phyloP scores from a whole-genome alignment of 805 yeast genomes.

The Yarrowia keelungensis region DNA sequence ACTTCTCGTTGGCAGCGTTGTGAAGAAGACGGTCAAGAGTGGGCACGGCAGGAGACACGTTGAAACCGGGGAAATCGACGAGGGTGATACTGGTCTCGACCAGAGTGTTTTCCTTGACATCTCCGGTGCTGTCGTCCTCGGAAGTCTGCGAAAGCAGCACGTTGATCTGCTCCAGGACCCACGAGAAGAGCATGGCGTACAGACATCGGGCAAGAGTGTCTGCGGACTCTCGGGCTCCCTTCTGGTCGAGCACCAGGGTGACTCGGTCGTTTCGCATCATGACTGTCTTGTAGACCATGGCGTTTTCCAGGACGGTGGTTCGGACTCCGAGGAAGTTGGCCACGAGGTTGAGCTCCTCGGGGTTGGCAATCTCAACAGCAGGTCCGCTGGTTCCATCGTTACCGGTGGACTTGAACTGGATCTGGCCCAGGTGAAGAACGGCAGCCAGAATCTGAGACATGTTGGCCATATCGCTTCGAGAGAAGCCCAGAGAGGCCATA shows the following conservation, averaged over 20 bases:
- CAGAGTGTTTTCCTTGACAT: slow-evolving; percentile 35
- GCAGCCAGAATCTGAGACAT: slow-evolving; percentile 59
- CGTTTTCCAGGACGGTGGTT: slow-evolving; percentile 50
- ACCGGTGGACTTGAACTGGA: slow-evolving; percentile 49
- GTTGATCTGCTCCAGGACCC: slow-evolving; percentile 53
- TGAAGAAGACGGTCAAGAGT: slow-evolving; percentile 52
- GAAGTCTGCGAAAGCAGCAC: slow-evolving; percentile 46
- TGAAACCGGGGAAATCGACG: slow-evolving; percentile 55
- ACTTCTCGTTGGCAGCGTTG: slow-evolving; percentile 54
- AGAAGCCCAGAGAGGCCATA: slow-evolving; percentile 58
- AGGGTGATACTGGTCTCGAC: slow-evolving; percentile 51
- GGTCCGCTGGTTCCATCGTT: slow-evolving; percentile 50
- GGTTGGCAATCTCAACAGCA: slow-evolving; percentile 51
- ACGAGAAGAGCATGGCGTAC: slow-evolving; percentile 52
- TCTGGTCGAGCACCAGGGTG: slow-evolving; percentile 52
- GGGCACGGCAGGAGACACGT: slow-evolving; percentile 48
- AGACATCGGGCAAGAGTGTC: slow-evolving; percentile 54
- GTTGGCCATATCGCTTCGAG: slow-evolving; percentile 56
- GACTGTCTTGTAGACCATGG: slow-evolving; percentile 52
- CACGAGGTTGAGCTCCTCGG: slow-evolving; percentile 49
- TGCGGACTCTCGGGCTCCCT: slow-evolving; percentile 54
- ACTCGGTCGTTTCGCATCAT: slow-evolving; percentile 52
- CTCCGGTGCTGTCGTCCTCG: slow-evolving; percentile 26
- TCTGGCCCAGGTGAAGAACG: slow-evolving; percentile 54
- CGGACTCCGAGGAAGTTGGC: slow-evolving; percentile 53